Percentiles rank a stretch among this genome's conserved stretches.
phyloP scores from a whole-genome alignment of 1,284 basidiomycete species.

The Retiboletus flavoniger region DNA sequence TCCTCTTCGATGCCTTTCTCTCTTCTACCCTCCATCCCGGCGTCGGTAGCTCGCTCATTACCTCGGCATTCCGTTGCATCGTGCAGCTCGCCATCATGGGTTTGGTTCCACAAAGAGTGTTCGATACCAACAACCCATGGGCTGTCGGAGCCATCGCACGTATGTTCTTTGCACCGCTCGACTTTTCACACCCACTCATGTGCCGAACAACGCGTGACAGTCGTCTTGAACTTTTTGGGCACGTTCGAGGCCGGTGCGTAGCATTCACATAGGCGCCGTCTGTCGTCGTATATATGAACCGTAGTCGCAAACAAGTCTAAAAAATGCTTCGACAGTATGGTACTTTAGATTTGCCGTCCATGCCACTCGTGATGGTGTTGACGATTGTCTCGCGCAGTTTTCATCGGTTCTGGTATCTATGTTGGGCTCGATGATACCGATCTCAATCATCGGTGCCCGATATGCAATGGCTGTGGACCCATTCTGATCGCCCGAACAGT shows the following conservation, averaged over 20 bases:
- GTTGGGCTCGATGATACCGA: conserved; percentile 74
- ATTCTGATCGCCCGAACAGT: conserved; percentile 82
- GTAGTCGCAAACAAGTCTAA: conserved; percentile 70
- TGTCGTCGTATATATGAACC: background rate
- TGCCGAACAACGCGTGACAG: conserved; percentile 32
- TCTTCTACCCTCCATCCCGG: conserved; percentile 67
- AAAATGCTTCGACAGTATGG: conserved; percentile 74
- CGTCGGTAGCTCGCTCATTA: conserved; percentile 65
- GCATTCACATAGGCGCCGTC: background rate
- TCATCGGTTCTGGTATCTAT: conserved; percentile 65
- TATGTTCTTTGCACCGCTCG: conserved; percentile 35
- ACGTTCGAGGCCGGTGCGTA: conserved; percentile 62
- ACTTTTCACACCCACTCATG: background rate
- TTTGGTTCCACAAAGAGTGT: conserved; percentile 68
- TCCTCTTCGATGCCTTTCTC: conserved; percentile 61
- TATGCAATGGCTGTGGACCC: conserved; percentile 75
- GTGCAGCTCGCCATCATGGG: conserved; percentile 75
- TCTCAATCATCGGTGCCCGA: conserved; percentile 73
- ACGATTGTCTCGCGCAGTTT: conserved; percentile 50
- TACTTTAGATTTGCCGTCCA: conserved; percentile 28
- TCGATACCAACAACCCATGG: conserved; percentile 72
- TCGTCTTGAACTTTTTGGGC: conserved; percentile 70
- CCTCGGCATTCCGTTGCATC: conserved; percentile 71
- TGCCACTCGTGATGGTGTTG: background rate
- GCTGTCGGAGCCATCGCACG: conserved; percentile 71